Conservation (phyloP, 2,329 filamentous ascomycete species). For the Clarireedia sp. region DNA sequence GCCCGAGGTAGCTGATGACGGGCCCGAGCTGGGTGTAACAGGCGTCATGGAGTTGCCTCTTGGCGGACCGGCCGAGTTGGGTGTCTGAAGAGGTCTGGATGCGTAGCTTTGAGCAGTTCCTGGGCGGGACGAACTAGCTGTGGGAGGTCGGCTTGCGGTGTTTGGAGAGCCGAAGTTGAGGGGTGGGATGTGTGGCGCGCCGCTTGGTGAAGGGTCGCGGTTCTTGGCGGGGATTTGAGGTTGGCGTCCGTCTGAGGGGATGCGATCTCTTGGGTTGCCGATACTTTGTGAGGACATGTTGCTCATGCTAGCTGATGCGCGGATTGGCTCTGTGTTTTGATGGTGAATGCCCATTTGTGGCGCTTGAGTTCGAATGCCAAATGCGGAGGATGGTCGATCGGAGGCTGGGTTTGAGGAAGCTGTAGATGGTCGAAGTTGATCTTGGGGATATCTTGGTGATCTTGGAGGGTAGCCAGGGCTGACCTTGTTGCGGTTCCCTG, state of each 20-base stretch:
- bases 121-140: neutral
- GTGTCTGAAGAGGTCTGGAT: neutral
- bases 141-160: conserved; percentile 8
- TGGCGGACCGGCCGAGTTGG: conserved; percentile 12
- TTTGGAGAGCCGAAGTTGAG: conserved; percentile 6
- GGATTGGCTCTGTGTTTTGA: conserved; percentile 26
- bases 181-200: conserved; percentile 4
- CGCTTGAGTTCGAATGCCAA: conserved; percentile 38
- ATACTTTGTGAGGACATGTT: conserved; percentile 38
- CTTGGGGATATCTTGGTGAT: conserved; percentile 36
- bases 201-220: neutral
- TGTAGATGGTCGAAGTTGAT: conserved; percentile 22
- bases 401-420: conserved; percentile 35
- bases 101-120: conserved; percentile 4
- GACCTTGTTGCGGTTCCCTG: neutral
- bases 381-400: conserved; percentile 36
- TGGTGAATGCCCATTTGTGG: conserved; percentile 9
- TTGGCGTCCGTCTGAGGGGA: conserved; percentile 21
- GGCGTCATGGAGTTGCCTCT: conserved; percentile 19
- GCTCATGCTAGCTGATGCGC: conserved; percentile 38
- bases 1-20: neutral
- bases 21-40: neutral
- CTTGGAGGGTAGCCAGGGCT: conserved; percentile 1
- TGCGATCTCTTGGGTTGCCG: conserved; percentile 11
- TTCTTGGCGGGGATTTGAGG: too few relatives aligned